Evolutionary conservation across 2,329 filamentous ascomycete genomes (phyloP).

Genomic region (Xylaria arbuscula): DNA sequence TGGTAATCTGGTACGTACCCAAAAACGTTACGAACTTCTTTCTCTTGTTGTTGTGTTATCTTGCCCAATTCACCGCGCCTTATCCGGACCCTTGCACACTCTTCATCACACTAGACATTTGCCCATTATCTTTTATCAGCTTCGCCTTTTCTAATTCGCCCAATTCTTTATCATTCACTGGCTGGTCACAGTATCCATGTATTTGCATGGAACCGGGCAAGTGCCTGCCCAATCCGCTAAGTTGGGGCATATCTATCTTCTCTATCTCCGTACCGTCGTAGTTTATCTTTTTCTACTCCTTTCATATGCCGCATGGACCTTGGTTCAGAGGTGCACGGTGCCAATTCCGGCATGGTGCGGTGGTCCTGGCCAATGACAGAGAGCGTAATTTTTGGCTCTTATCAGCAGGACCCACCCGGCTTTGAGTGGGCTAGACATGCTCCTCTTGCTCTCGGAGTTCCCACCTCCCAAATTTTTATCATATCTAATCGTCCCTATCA

Average conservation of each 20-base stretch:
- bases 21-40: not conserved
- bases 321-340: conserved; percentile 15
- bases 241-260: conserved; percentile 20
- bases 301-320: conserved; percentile 16
- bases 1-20: conserved; percentile 47
- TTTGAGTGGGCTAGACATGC: conserved; percentile 25
- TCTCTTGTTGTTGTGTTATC: conserved; percentile 13
- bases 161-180: not conserved
- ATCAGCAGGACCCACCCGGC: conserved; percentile 35
- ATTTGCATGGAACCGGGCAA: conserved; percentile 22
- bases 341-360: not conserved
- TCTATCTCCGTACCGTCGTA: not conserved
- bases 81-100: not conserved
- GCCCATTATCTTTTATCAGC: not conserved
- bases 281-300: conserved; percentile 21
- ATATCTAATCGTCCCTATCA: conserved; percentile 45
- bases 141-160: not conserved
- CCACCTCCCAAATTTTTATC: conserved; percentile 43
- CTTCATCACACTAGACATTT: not conserved
- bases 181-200: not conserved
- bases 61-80: conserved; percentile 1
- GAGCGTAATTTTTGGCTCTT: conserved; percentile 24
- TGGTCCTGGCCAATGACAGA: conserved; percentile 28
- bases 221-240: conserved; percentile 24
- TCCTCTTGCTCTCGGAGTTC: conserved; percentile 22